Conservation (phyloP, 2,329 filamentous ascomycete species). For the Metarhizium brunneum region DNA sequence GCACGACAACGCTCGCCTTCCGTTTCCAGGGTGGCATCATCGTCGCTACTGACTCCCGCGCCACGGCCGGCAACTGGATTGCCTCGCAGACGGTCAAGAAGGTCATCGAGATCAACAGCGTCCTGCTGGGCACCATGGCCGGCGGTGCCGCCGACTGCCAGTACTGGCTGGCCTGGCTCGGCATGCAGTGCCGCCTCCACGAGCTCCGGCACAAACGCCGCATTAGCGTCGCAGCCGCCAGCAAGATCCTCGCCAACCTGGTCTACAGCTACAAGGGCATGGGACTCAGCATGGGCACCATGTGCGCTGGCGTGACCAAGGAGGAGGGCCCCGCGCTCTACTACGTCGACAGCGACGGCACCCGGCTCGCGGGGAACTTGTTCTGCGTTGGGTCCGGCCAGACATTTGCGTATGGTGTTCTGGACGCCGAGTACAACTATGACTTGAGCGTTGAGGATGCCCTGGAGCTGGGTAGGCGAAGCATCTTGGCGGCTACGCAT, state of each 20-base stretch:
- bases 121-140: slow-evolving; percentile 93
- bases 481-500: slow-evolving; percentile 93
- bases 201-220: slow-evolving; percentile 98
- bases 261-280: slow-evolving; percentile 99
- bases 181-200: slow-evolving; percentile 98
- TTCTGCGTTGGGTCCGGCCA: slow-evolving; percentile 98
- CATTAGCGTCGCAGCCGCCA: slow-evolving; percentile 93
- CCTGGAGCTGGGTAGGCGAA: slow-evolving; percentile 79
- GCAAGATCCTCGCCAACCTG: slow-evolving; percentile 96
- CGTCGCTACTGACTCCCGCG: slow-evolving; percentile 93
- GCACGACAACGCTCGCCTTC: slow-evolving; percentile 95
- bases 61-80: slow-evolving; percentile 98
- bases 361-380: slow-evolving; percentile 81
- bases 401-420: slow-evolving; percentile 96
- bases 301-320: slow-evolving; percentile 94
- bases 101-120: slow-evolving; percentile 96
- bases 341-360: slow-evolving; percentile 95
- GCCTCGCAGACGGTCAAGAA: slow-evolving; percentile 99
- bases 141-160: slow-evolving; percentile 98
- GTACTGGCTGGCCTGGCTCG: slow-evolving; percentile 98
- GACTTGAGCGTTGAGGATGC: slow-evolving; percentile 82
- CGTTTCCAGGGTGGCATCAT: slow-evolving; percentile 98
- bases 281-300: slow-evolving; percentile 98
- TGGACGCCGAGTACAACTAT: slow-evolving; percentile 91
- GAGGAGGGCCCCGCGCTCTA: slow-evolving; percentile 95